Percentiles rank a stretch among this genome's conserved stretches.
Evolutionary conservation across 1,284 basidiomycete species (phyloP).

Genomic region (Trichosporon faecale): DNA sequence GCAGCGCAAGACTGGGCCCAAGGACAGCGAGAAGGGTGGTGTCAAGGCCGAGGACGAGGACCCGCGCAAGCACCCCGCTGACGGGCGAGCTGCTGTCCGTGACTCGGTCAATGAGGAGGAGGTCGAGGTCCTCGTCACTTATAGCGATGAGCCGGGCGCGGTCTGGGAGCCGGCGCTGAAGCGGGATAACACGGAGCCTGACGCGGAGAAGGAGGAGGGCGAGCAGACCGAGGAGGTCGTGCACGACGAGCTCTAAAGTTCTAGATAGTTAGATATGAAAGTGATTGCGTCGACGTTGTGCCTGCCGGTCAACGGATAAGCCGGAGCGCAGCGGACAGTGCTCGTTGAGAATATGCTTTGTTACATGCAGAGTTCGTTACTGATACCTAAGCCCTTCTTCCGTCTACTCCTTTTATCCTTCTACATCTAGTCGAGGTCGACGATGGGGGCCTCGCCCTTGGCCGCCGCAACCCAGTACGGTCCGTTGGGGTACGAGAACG

Average conservation of each 20-base stretch:
- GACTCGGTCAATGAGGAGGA: neutral
- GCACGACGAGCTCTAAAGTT: neutral
- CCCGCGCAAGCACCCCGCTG: neutral
- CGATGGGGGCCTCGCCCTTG: conserved; percentile 31
- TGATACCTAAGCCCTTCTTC: too few relatives aligned
- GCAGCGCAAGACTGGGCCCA: neutral
- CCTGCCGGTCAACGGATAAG: too few relatives aligned
- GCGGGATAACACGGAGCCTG: neutral
- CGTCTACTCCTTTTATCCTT: neutral
- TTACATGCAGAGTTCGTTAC: too few relatives aligned
- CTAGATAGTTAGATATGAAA: neutral
- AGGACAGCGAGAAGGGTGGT: neutral
- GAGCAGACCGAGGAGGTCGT: neutral
- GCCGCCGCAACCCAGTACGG: conserved; percentile 53
- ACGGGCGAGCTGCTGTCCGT: neutral
- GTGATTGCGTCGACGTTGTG: too few relatives aligned
- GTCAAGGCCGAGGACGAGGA: neutral
- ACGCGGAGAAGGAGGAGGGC: neutral
- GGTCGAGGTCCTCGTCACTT: neutral
- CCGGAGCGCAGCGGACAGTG: too few relatives aligned
- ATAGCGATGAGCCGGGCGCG: neutral
- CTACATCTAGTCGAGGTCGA: conserved; percentile 13
- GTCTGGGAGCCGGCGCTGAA: neutral
- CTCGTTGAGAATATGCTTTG: too few relatives aligned
- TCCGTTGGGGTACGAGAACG: conserved; percentile 52